These are phyloP conservation scores for Zygnema circumcarinatum DNA, from an alignment of 139 green algal genomes.

Conservation along the genomic window DNA sequence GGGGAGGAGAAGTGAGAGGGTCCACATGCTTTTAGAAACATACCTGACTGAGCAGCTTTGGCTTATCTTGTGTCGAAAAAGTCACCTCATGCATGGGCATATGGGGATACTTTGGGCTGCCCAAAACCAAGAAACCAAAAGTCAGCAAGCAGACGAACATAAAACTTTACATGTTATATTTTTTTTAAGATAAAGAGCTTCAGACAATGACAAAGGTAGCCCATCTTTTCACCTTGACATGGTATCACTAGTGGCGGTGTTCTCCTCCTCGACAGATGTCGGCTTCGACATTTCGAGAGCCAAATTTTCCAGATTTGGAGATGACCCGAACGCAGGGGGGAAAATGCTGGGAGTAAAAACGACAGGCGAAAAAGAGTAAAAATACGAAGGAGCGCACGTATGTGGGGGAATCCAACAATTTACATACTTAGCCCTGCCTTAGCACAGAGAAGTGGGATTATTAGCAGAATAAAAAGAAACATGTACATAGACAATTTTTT, in stretches of 20 bases:
- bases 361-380: no score
- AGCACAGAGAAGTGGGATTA: no score
- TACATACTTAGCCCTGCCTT: no score
- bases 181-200: neutral
- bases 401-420: no score
- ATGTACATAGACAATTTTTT: no score
- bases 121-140: neutral
- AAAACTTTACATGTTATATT: neutral
- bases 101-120: slow-evolving; percentile 29
- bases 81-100: slow-evolving; percentile 62
- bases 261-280: neutral
- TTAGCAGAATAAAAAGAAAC: no score
- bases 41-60: slow-evolving; percentile 64
- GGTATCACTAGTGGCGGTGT: slow-evolving; percentile 13
- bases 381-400: no score
- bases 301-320: slow-evolving; percentile 57
- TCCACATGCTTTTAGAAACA: neutral
- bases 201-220: neutral
- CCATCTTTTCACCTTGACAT: neutral
- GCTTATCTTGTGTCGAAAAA: slow-evolving; percentile 61
- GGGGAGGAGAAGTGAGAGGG: neutral
- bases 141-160: slow-evolving; percentile 33
- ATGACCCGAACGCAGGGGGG: slow-evolving; percentile 59
- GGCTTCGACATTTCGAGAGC: neutral
- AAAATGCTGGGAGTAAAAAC: neutral